Evolutionary conservation across 176 grass and related monocot species (phyloP).

Genomic region (Oryza rufipogon): DNA sequence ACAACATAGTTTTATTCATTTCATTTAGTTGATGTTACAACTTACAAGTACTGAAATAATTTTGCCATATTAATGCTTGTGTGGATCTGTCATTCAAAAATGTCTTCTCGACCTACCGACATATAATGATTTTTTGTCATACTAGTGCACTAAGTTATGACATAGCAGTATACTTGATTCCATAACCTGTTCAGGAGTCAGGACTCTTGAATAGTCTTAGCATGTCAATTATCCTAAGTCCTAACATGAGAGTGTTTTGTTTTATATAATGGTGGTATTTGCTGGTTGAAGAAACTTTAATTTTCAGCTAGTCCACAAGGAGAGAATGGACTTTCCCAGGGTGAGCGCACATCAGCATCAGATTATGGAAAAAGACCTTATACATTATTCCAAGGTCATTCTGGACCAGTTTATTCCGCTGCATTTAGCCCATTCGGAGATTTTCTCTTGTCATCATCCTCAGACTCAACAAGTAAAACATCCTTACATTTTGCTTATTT

Average conservation of each 20-base stretch:
- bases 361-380: slow-evolving; percentile 75
- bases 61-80: neutral
- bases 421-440: slow-evolving; percentile 90
- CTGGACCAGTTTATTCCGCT: slow-evolving; percentile 89
- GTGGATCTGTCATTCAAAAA: slow-evolving; percentile 1
- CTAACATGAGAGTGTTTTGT: slow-evolving; percentile 23
- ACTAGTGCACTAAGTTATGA: neutral
- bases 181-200: neutral
- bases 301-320: slow-evolving; percentile 64
- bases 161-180: slow-evolving; percentile 1
- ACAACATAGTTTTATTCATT: slow-evolving; percentile 3
- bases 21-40: slow-evolving; percentile 3
- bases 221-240: neutral
- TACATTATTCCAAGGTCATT: slow-evolving; percentile 88
- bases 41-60: slow-evolving; percentile 10
- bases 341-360: slow-evolving; percentile 52
- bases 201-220: neutral
- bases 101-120: slow-evolving; percentile 1
- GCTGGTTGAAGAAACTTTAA: slow-evolving; percentile 22
- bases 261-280: slow-evolving; percentile 36
- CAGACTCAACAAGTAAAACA: slow-evolving; percentile 87
- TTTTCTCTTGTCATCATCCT: slow-evolving; percentile 90
- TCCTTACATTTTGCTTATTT: slow-evolving; percentile 31
- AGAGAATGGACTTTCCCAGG: slow-evolving; percentile 63
- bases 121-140: neutral